phyloP scores from a whole-genome alignment of 164 flowering plant species.

The Macadamia integrifolia region DNA sequence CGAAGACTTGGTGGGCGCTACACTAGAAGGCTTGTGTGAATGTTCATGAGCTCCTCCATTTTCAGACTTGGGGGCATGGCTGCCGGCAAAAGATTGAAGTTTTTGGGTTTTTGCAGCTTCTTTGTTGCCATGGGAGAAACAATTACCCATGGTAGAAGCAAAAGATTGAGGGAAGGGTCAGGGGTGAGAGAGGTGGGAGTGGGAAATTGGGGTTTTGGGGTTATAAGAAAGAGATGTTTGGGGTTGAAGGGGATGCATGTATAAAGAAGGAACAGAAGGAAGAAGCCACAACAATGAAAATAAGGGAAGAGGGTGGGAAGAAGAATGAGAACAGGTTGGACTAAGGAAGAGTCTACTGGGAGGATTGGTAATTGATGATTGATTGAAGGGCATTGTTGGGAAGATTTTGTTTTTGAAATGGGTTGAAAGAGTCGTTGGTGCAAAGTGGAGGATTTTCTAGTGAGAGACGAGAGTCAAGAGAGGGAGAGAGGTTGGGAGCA shows the following conservation, averaged over 20 bases:
- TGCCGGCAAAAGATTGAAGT: neutral
- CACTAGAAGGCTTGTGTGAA: conserved; percentile 1
- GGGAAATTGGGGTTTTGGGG: conserved; percentile 1
- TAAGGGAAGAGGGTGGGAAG: neutral
- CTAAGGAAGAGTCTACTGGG: conserved; percentile 8
- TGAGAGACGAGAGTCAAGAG: neutral
- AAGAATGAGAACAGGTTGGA: conserved; percentile 25
- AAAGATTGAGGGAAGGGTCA: neutral
- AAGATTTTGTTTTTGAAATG: neutral
- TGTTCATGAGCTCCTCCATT: neutral
- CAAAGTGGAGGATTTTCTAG: conserved; percentile 6
- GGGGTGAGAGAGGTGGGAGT: neutral
- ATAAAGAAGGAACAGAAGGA: conserved; percentile 2
- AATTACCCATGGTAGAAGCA: conserved; percentile 49
- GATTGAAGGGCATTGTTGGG: conserved; percentile 24
- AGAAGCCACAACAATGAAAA: neutral
- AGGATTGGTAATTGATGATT: conserved; percentile 1
- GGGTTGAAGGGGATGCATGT: conserved; percentile 2
- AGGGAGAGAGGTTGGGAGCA: conserved; percentile 22
- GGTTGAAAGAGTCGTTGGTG: neutral
- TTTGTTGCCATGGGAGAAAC: conserved; percentile 40
- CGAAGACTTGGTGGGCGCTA: conserved; percentile 23
- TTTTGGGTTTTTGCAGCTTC: conserved; percentile 8
- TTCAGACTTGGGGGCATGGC: neutral
- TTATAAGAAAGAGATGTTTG: conserved; percentile 9